Evolutionary conservation across 805 yeast genomes (phyloP).

Genomic region (Candida suzukii): DNA sequence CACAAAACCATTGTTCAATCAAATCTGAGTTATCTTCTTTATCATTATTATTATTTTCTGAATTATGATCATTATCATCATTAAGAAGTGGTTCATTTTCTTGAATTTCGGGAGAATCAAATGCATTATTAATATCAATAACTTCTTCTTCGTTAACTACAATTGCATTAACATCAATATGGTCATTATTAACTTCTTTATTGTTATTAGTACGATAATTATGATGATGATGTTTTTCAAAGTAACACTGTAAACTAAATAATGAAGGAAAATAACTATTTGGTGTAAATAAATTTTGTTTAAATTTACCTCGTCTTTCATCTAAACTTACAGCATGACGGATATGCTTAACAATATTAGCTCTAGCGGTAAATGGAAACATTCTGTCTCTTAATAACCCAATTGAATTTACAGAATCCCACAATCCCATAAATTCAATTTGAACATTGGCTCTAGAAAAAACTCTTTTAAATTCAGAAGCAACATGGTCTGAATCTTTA

Average conservation of each 20-base stretch:
- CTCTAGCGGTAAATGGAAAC: constrained; percentile 50
- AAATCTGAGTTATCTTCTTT: constrained; percentile 21
- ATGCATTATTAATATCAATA: too few species aligned
- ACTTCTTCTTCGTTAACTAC: neutral
- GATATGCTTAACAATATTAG: constrained; percentile 46
- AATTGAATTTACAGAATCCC: constrained; percentile 65
- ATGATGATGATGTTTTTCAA: neutral
- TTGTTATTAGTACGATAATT: neutral
- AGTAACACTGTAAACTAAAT: constrained; percentile 8
- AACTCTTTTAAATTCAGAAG: constrained; percentile 46
- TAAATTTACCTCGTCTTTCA: constrained; percentile 59
- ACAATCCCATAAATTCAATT: constrained; percentile 57
- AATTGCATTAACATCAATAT: too few species aligned
- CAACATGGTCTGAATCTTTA: constrained; percentile 36
- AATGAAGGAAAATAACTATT: constrained; percentile 27
- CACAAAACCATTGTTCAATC: constrained; percentile 60
- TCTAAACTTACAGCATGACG: constrained; percentile 65
- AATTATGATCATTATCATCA: neutral
- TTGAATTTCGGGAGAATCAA: too few species aligned
- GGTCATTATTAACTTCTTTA: neutral
- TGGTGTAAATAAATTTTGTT: constrained; percentile 46
- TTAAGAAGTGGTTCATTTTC: neutral
- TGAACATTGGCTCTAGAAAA: constrained; percentile 40
- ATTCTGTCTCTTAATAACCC: constrained; percentile 51
- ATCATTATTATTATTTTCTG: too few species aligned